Evolutionary conservation across 305 asterid species (phyloP).

Genomic region (Fraxinus velutina): DNA sequence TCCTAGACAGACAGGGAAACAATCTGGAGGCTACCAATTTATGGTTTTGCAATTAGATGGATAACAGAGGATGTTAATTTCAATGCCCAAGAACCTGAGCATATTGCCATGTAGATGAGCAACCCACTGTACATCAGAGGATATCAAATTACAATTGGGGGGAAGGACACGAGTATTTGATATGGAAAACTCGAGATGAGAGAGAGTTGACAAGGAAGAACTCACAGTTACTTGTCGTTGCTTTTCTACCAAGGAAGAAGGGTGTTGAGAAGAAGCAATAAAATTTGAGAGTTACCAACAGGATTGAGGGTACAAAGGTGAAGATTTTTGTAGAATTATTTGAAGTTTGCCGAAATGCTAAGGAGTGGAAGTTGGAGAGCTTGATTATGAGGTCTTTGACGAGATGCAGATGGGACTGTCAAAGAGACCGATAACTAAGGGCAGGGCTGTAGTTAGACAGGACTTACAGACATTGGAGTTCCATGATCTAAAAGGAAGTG

Average conservation of each 20-base stretch:
- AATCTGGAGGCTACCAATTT: background rate
- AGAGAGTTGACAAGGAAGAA: background rate
- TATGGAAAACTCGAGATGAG: background rate
- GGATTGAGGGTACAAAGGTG: background rate
- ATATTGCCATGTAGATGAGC: background rate
- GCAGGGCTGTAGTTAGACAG: background rate
- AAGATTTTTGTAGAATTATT: background rate
- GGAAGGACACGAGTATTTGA: background rate
- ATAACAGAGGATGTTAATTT: background rate
- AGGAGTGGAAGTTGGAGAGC: background rate
- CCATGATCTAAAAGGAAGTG: background rate
- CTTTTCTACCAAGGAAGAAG: background rate
- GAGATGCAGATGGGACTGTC: background rate
- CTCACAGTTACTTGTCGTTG: background rate
- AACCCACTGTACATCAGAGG: background rate
- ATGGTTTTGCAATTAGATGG: background rate
- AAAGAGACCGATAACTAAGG: background rate
- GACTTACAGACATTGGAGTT: background rate
- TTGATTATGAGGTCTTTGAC: background rate
- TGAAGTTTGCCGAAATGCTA: background rate
- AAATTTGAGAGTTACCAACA: background rate
- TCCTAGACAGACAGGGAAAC: background rate
- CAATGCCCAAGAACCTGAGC: background rate
- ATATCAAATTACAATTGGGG: background rate
- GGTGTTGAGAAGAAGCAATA: background rate